Base-by-base conservation (phyloP, 768 basidiomycete species). In the Xerocomellus dryophilus region DNA sequence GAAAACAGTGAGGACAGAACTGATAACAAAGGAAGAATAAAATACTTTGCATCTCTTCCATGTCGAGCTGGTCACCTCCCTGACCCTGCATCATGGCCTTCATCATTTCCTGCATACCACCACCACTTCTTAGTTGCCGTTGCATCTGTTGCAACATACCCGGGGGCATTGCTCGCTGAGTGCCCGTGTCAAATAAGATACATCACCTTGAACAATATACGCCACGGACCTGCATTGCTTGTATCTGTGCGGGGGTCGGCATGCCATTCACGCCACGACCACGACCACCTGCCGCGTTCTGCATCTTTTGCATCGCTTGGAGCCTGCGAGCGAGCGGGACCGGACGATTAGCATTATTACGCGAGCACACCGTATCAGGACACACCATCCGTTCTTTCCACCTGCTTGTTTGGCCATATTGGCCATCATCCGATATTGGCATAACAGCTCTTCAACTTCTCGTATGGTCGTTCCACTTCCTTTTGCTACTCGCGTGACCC, bases 401-500 rank as follows among this genome's bases (percentile, higher is more conserved):
- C 97, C 97, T 7, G 93, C 95, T 67, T 93, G 89, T 77, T 94
- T 97, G 32, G 96, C 97, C 90, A 99, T 95, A 66, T 92, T 95
- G 50, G 93, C 87, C 92, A 99, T 97, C 90, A 98, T 95, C 43
- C 92, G 84, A 64, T 98, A 97, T 73, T 99, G 97, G 63, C 92
- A 93, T 43, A 99, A 74, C 52, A 98, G 70, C 66, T 99, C 96
- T 70, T 99, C 97, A n/a, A 99, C 96, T 75, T 99, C 97, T 56
- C 93, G 81, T 25, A 99, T 91, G 61, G 84, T 90, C 46, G 95
- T 97, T 31, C 97, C 97, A 62, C 90, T 93, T 41, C 97, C 97
- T 56, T 84, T 80, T 3, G 97, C 97, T 20, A 99, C 92, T 52
- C 95, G 80, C 43, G 84, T 83, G 9, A 97, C 90, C 46, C 95